These are phyloP conservation scores for Ustilago nuda DNA, from an alignment of 1,284 basidiomycete species.

Conservation along the genomic window DNA sequence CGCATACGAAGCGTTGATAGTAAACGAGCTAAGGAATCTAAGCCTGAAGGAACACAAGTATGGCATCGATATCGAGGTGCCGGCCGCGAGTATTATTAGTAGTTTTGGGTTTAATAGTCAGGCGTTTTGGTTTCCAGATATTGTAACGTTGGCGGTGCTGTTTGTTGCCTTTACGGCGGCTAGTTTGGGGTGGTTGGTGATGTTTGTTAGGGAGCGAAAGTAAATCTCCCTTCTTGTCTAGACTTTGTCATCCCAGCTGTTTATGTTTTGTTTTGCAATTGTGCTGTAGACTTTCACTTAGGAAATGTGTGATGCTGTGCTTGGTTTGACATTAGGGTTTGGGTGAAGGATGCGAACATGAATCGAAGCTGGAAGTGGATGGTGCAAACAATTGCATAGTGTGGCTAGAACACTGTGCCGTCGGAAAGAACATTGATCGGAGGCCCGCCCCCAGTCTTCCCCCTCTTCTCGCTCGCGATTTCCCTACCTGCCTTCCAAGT, in stretches of 20 bases:
- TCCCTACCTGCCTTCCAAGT: constrained; percentile 94
- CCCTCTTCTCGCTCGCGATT: constrained; percentile 83
- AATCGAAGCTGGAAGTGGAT: too few species aligned
- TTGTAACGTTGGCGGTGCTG: constrained; percentile 34
- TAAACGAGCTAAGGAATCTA: constrained; percentile 94
- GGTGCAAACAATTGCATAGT: too few species aligned
- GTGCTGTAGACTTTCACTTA: too few species aligned
- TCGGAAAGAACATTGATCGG: constrained; percentile 74
- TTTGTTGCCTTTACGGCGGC: constrained; percentile 38
- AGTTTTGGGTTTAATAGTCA: constrained; percentile 57
- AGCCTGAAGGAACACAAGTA: constrained; percentile 79
- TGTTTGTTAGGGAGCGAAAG: constrained; percentile 56
- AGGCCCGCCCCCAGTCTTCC: constrained; percentile 81
- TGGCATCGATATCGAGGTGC: constrained; percentile 60
- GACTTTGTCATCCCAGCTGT: too few species aligned
- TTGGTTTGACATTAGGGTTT: background rate
- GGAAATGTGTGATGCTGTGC: too few species aligned
- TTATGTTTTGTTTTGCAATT: too few species aligned
- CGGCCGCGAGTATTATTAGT: constrained; percentile 53
- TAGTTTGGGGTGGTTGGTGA: constrained; percentile 39
- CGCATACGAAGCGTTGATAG: constrained; percentile 93
- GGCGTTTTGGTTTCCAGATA: constrained; percentile 58
- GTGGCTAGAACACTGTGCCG: constrained; percentile 36
- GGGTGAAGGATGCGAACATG: too few species aligned
- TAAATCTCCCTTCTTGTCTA: constrained; percentile 1